Evolutionary conservation across 2,329 filamentous ascomycete species (phyloP), one percentile per base, ranked within the genome.

Genomic region (Talaromyces rugulosus): DNA sequence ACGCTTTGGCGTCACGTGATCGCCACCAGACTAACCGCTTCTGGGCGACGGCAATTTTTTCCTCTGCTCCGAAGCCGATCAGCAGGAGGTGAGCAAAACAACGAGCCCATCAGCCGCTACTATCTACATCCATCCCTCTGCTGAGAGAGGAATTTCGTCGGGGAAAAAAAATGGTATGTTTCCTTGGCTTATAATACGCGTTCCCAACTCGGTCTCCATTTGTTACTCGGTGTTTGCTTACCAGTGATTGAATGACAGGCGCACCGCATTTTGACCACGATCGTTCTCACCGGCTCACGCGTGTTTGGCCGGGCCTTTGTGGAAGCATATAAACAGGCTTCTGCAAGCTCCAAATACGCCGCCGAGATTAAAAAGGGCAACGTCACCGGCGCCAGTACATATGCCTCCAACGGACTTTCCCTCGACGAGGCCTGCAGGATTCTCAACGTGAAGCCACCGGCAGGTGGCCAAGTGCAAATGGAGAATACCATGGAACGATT

Each of bases 371-470:
- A 84, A 66, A 89, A 89, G 71, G 74, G 78, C 60, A 83, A 84
- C 67, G 78, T 78, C 62, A 78, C 76, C 68, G 72, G 68, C 9
- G 71, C 79, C 58, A 84, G 84, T 67, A 83, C 84, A 64, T 83
- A 85, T 64, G 76, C 83, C 65, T 82, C 87, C 31, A 85, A 86
- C 5, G 91, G 92, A 73, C 89, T 98, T 78, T 95, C 92, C 8
- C 87, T 99, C 71, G 92, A 96, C 69, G 95, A 99, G 82, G 95
- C 95, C 59, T 98, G 92, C 85, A 91, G 92, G 79, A 97, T 99
- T 73, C 85, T 99, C 66, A 96, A 99, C 76, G 92, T 99, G 69
- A 91, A 94, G 76, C 91, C 93, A 42, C 93, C 94, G 1, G 85
- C 89, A 75, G 85, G 83, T 64, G 92, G 91, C 53, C 84, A 92